Base-by-base conservation (phyloP, 331 rosid genomes). In the Malus hybrid region DNA sequence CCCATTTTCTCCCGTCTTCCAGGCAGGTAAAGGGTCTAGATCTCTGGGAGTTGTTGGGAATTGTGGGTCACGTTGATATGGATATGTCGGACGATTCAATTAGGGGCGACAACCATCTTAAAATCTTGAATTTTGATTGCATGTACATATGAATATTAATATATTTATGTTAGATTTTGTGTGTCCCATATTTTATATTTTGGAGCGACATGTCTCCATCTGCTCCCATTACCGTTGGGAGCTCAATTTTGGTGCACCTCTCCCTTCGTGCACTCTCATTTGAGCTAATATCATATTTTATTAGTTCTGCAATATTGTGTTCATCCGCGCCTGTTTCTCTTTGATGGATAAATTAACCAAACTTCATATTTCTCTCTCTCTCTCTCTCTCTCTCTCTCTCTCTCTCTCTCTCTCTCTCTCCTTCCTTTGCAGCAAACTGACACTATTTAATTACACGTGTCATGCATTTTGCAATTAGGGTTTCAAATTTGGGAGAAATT, bases 201-300 rank as follows among this genome's bases (percentile, higher is more conserved):
- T 71, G 34, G 42, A 18, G 18, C 24, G 89, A 70, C 70, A 42
- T 66, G 85, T 86, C 87, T 39, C 82, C 76, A 28, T 80, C 58
- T 72, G 78, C 24, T 13, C 72, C 73, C 70, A 19, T 52, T 46
- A 34, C 83, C 81, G 77, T 69, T 82, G 76, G 82, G 56, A 18
- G 65, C 58, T 71, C 34, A 24, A 6, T 11, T 30, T 22, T 34
- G 76, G 61, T 84, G 44, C 81, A 56, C 60, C 73, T 36, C 79
- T 78, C 67, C 28, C 26, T 16, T 52, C 20, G n/a, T 52, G 1
- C 20, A 6, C 20, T 16, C 20, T 52, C 57, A 16, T 50, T 50
- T 50, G 56, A 50, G 56, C 56, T 50, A 15, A 50, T 50, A 50
- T 15, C 56, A 50, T 50, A 15, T 16, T 50, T 15, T 50, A 5